Percentiles rank a stretch among this genome's conserved stretches.
Evolutionary conservation across 2,329 filamentous ascomycete genomes (phyloP).

Genomic region (Phyllosticta paracitricarpa): DNA sequence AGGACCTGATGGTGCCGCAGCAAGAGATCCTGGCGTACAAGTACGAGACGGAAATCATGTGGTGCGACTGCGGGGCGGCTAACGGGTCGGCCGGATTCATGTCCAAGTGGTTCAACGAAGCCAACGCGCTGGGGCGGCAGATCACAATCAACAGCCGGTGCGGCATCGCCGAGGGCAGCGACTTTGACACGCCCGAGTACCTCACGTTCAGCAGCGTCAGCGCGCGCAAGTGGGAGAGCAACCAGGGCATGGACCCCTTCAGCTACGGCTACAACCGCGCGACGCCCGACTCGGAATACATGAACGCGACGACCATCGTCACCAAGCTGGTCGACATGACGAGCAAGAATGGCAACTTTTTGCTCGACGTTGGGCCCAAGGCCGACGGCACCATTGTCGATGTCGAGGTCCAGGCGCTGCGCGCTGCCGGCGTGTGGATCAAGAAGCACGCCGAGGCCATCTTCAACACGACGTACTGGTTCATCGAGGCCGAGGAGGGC

Average conservation of each 20-base stretch:
- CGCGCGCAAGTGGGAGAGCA: constrained; percentile 50
- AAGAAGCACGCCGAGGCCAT: constrained; percentile 44
- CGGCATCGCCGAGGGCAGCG: constrained; percentile 37
- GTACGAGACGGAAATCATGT: constrained; percentile 37
- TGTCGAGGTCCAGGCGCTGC: constrained; percentile 38
- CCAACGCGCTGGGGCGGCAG: constrained; percentile 32
- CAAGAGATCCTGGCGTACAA: constrained; percentile 33
- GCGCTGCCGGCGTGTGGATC: constrained; percentile 46
- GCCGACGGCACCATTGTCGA: constrained; percentile 46
- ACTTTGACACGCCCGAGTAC: constrained; percentile 55
- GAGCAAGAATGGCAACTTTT: constrained; percentile 46
- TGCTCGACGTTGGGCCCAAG: constrained; percentile 47
- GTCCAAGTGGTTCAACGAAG: constrained; percentile 33
- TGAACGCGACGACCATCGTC: constrained; percentile 43
- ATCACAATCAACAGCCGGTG: constrained; percentile 49
- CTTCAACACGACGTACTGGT: constrained; percentile 49
- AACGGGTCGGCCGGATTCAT: constrained; percentile 36
- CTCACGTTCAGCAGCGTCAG: constrained; percentile 40
- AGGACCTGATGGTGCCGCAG: constrained; percentile 33
- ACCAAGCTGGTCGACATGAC: constrained; percentile 43
- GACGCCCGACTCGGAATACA: constrained; percentile 40
- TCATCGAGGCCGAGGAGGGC: constrained; percentile 36
- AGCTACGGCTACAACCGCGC: constrained; percentile 51
- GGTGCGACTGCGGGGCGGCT: constrained; percentile 38
- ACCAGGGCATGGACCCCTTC: constrained; percentile 50